These are phyloP conservation scores for Chaetomium sp. DNA, from an alignment of 2,329 filamentous ascomycete genomes.

Conservation along the genomic window DNA sequence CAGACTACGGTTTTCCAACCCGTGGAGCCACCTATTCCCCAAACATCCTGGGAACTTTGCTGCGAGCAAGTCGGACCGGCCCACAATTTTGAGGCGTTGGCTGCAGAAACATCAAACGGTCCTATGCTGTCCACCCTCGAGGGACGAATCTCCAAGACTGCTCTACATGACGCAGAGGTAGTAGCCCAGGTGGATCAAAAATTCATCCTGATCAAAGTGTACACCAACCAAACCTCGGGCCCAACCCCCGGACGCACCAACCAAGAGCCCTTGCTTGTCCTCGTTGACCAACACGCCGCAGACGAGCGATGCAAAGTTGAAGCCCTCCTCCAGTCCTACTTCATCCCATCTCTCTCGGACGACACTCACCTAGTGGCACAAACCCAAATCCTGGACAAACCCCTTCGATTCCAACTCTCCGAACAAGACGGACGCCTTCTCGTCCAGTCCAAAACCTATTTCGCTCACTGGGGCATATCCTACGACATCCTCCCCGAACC, in stretches of 20 bases:
- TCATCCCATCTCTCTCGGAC: slow-evolving; percentile 24
- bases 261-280: slow-evolving; percentile 46
- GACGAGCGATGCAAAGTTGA: slow-evolving; percentile 85
- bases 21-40: slow-evolving; percentile 40
- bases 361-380: slow-evolving; percentile 14
- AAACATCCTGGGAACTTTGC: slow-evolving; percentile 27
- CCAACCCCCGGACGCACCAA: neutral
- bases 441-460: slow-evolving; percentile 44
- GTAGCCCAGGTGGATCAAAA: slow-evolving; percentile 84
- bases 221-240: slow-evolving; percentile 18
- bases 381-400: slow-evolving; percentile 39
- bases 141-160: slow-evolving; percentile 54
- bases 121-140: slow-evolving; percentile 24
- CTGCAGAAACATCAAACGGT: slow-evolving; percentile 15
- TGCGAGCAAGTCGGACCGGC: slow-evolving; percentile 20
- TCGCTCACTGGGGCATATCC: slow-evolving; percentile 67
- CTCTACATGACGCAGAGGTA: slow-evolving; percentile 54
- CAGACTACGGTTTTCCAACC: slow-evolving; percentile 69
- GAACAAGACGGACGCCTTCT: slow-evolving; percentile 55
- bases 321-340: slow-evolving; percentile 53
- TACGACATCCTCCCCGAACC: slow-evolving; percentile 39
- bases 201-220: slow-evolving; percentile 69
- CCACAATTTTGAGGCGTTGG: neutral
- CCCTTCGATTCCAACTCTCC: slow-evolving; percentile 60
- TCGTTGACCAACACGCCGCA: slow-evolving; percentile 91